phyloP scores from a whole-genome alignment of 768 basidiomycete species.

The Strobilomyces dryophilus region DNA sequence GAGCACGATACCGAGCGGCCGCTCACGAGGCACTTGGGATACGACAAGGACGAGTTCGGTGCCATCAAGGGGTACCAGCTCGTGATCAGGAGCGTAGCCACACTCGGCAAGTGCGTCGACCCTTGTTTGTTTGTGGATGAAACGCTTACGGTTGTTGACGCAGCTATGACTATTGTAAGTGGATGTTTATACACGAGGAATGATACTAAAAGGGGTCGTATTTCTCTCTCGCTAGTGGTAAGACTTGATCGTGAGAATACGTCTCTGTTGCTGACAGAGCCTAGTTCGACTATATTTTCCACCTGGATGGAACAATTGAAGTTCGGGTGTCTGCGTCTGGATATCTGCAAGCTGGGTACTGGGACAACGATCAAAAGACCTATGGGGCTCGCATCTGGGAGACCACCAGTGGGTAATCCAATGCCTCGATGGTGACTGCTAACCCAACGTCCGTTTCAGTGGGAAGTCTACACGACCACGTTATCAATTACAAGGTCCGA shows the following conservation, averaged over 20 bases:
- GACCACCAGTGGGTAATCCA: conserved; percentile 42
- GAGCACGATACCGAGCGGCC: conserved; percentile 59
- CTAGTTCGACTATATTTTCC: conserved; percentile 64
- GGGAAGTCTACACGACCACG: conserved; percentile 66
- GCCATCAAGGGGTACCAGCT: conserved; percentile 59
- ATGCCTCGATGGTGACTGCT: neutral
- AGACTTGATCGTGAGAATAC: neutral
- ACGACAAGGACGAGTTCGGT: conserved; percentile 50
- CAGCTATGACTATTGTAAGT: conserved; percentile 55
- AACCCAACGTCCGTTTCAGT: conserved; percentile 31
- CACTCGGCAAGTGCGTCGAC: conserved; percentile 56
- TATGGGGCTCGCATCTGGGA: conserved; percentile 57
- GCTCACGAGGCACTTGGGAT: conserved; percentile 55
- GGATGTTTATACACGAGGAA: neutral
- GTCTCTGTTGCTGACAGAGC: neutral
- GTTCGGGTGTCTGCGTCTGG: conserved; percentile 66
- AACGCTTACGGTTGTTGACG: neutral
- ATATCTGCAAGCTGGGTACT: conserved; percentile 63
- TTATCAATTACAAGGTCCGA: conserved; percentile 57
- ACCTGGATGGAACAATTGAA: conserved; percentile 64
- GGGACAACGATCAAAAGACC: conserved; percentile 42
- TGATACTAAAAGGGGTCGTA: neutral
- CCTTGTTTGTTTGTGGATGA: neutral
- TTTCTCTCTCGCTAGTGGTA: conserved; percentile 29
- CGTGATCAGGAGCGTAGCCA: conserved; percentile 52